Conservation (phyloP, 148 eudicot genomes). For the Vaccinium myrtillus region DNA sequence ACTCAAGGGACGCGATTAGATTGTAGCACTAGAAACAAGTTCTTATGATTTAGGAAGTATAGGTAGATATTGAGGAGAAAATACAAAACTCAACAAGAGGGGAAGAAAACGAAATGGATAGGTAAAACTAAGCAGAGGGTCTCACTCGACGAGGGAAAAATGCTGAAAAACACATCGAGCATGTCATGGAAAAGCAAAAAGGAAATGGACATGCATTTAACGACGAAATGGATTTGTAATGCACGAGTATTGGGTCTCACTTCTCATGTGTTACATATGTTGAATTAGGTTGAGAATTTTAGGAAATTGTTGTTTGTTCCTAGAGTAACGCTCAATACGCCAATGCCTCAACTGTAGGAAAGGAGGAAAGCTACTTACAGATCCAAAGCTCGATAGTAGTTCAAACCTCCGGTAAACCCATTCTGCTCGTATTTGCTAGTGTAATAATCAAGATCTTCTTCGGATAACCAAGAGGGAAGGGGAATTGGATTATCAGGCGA, state of each 20-base stretch:
- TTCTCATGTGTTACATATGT: neutral
- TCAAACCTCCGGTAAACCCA: constrained; percentile 43
- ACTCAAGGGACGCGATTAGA: no score
- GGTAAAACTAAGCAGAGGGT: no score
- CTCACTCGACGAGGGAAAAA: no score
- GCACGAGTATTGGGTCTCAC: neutral
- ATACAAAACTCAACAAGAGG: neutral
- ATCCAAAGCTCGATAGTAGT: constrained; percentile 44
- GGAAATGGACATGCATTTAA: no score
- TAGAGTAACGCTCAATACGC: no score
- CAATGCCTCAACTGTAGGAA: no score
- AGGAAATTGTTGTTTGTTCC: no score
- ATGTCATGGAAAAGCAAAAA: no score
- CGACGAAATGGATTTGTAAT: neutral
- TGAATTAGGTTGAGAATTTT: neutral
- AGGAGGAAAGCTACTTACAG: constrained; percentile 26
- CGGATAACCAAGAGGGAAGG: constrained; percentile 37
- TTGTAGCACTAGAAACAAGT: neutral
- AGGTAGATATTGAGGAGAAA: neutral
- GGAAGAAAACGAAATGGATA: no score
- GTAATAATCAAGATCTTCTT: constrained; percentile 40
- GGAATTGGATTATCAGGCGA: constrained; percentile 20
- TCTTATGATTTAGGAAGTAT: neutral
- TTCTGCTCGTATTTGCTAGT: constrained; percentile 31
- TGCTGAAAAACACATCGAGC: no score